These are phyloP conservation scores for Ceratobasidium sp. DNA, from an alignment of 1,284 basidiomycete genomes.

Conservation along the genomic window DNA sequence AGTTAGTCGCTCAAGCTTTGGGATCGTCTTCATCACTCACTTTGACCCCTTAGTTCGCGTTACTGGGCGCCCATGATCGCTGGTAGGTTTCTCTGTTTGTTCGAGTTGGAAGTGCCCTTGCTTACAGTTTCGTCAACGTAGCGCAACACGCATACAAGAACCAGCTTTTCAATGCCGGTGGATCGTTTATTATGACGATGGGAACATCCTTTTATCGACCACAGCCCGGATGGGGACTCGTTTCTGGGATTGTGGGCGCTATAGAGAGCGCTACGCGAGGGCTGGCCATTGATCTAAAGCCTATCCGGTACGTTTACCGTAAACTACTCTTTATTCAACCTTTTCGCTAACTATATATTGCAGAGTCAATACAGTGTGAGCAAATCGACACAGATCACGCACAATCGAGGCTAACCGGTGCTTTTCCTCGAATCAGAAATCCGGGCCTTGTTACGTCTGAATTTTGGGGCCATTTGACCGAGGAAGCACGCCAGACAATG, in stretches of 20 bases:
- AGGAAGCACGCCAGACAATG: neutral
- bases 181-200: slow-evolving; percentile 22
- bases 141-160: slow-evolving; percentile 28
- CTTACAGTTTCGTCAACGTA: neutral
- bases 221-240: slow-evolving; percentile 3
- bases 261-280: slow-evolving; percentile 16
- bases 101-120: neutral
- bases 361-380: slow-evolving; percentile 24
- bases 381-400: neutral
- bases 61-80: slow-evolving; percentile 26
- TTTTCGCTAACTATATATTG: too few relatives aligned
- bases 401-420: neutral
- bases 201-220: neutral
- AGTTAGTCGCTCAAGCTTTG: neutral
- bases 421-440: neutral
- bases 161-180: slow-evolving; percentile 19
- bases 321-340: neutral
- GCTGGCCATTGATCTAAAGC: slow-evolving; percentile 16
- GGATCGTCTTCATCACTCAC: neutral
- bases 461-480: neutral
- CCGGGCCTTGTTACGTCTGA: slow-evolving; percentile 18
- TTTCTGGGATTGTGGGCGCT: slow-evolving; percentile 12
- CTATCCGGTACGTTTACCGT: neutral
- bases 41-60: neutral
- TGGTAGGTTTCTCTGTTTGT: neutral